A percentile compares a stretch with the other conserved stretches of the same genome.
Conservation (phyloP, 176 grass and related monocot genomes). For the Aegilops longissima region DNA sequence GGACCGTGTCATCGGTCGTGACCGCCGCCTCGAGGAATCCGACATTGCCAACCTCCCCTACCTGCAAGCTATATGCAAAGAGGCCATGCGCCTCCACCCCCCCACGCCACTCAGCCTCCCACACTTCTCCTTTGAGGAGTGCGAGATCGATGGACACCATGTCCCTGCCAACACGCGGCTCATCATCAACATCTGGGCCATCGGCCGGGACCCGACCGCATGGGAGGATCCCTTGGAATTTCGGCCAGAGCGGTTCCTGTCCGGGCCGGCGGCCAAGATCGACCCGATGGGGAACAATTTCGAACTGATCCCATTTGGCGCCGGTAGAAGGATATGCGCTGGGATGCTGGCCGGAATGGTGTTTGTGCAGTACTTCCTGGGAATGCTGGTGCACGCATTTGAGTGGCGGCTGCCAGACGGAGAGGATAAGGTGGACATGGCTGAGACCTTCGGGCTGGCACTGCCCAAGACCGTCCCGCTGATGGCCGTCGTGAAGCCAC, state of each 20-base stretch:
- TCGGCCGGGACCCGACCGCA: constrained; percentile 57
- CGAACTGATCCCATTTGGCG: constrained; percentile 84
- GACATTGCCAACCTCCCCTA: constrained; percentile 62
- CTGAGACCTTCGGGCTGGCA: constrained; percentile 65
- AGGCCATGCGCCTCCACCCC: constrained; percentile 72
- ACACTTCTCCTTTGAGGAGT: constrained; percentile 76
- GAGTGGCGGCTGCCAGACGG: constrained; percentile 62
- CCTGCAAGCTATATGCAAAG: constrained; percentile 76
- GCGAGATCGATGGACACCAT: constrained; percentile 50
- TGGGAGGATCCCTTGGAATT: constrained; percentile 68
- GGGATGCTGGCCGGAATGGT: constrained; percentile 78
- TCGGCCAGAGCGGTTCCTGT: constrained; percentile 64
- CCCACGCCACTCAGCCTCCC: constrained; percentile 75
- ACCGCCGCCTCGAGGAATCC: constrained; percentile 51
- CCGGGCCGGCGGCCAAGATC: constrained; percentile 22
- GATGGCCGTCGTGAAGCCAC: constrained; percentile 39
- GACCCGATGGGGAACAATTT: constrained; percentile 74
- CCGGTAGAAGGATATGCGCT: constrained; percentile 71
- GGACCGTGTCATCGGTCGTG: constrained; percentile 58
- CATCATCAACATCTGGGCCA: constrained; percentile 80
- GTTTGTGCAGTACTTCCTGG: constrained; percentile 81
- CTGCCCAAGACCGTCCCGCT: constrained; percentile 76
- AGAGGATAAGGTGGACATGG: constrained; percentile 57
- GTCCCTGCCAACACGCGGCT: constrained; percentile 61
- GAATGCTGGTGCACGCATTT: constrained; percentile 62